Conservation (phyloP, 2,329 filamentous ascomycete genomes). For the Epichloe aotearoae region DNA sequence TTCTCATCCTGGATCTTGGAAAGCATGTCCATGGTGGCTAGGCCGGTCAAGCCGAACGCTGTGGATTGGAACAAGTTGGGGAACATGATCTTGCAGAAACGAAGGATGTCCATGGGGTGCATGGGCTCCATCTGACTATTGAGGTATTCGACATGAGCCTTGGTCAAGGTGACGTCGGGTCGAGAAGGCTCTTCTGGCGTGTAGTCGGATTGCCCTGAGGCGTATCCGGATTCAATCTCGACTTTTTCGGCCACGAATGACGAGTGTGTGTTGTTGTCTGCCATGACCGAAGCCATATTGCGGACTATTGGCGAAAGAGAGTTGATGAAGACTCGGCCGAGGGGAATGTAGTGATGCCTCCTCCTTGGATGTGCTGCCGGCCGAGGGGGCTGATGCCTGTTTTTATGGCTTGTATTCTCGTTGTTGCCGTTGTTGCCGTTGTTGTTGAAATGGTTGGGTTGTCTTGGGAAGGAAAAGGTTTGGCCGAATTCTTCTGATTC, state of each 20-base stretch:
- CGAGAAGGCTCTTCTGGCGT: constrained; percentile 30
- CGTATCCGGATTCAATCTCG: constrained; percentile 73
- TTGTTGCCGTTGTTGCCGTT: too few relatives aligned
- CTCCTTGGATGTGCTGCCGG: not conserved
- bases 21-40: constrained; percentile 76
- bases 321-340: not conserved
- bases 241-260: constrained; percentile 27
- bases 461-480: not conserved
- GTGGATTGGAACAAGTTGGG: constrained; percentile 82
- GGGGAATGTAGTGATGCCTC: not conserved
- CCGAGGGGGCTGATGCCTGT: not conserved
- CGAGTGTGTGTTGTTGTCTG: constrained; percentile 26
- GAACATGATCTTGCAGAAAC: constrained; percentile 83
- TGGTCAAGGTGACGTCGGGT: constrained; percentile 73
- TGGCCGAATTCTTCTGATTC: not conserved
- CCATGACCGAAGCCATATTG: constrained; percentile 11
- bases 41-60: constrained; percentile 68
- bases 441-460: not conserved
- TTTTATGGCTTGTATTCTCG: not conserved
- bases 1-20: constrained; percentile 56
- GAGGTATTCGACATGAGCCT: constrained; percentile 76
- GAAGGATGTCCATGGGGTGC: constrained; percentile 79
- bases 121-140: constrained; percentile 82
- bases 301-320: not conserved
- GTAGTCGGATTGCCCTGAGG: constrained; percentile 35